Evolutionary conservation across 371 early-diverging fungal genomes (phyloP), one percentile per base, ranked within the genome.

Genomic region (Nematocida ausubeli): DNA sequence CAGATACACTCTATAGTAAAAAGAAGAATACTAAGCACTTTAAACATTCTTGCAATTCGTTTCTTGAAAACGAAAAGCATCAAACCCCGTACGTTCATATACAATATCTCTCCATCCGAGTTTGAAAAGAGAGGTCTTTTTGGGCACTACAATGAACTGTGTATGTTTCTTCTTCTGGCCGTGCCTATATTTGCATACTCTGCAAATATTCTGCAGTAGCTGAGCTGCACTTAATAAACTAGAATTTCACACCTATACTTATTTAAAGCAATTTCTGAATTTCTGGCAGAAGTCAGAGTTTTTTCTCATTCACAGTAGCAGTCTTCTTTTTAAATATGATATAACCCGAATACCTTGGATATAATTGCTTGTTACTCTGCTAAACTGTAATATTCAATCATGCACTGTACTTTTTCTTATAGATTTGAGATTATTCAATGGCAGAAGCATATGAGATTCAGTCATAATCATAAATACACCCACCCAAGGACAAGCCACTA

Each of bases 141-240:
- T 12, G 34, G 24, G 32, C 47, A 58, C n/a, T 24, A 30, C n/a
- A 28, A 55, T 58, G 70, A 70, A 30, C 12, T 70, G 44, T 39
- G 26, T 2, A 58, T 58, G 58, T 57, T 70, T 42, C 28, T 70
- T 32, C 12, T 47, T 6, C 30, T 42, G 55, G 55, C 58, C 3
- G 19, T 70, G 66, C 70, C 70, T 57, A 6, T 70, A 7, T 70
- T 70, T 39, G 58, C 40, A 7, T 70, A 26, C 34, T 55, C 70
- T 58, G 56, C 47, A 1, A 35, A 28, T 24, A 34, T 58, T 58
- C 57, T 70, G 14, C 9, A 44, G 47, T 44, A 44, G 19, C n/a
- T n/a, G n/a, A n/a, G n/a, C n/a, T 44, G 14, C 47, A 44, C 19
- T 19, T 44, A 44, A 44, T 44, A 44, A 44, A 44, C 47, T 19